These are phyloP conservation scores for Erodium texanum DNA, from an alignment of 441 rosid species.

Conservation along the genomic window DNA sequence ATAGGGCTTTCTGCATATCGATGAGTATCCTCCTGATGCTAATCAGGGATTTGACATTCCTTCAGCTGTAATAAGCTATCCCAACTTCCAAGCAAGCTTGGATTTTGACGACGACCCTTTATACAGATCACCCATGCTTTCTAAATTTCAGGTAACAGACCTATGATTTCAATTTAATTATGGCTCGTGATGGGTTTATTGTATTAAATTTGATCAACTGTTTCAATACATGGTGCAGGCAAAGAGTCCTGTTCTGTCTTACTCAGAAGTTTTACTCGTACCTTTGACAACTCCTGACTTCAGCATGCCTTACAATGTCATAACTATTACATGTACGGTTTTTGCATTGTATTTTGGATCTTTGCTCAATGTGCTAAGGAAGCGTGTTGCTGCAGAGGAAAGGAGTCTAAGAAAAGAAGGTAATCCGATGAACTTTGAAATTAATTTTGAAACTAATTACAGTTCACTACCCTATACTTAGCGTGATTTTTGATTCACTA, in stretches of 20 bases:
- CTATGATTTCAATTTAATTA: background rate
- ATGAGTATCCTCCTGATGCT: conserved; percentile 97
- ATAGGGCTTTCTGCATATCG: conserved; percentile 86
- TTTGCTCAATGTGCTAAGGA: conserved; percentile 67
- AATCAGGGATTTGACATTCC: conserved; percentile 97
- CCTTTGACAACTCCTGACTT: conserved; percentile 96
- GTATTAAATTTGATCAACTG: background rate
- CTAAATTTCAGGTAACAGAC: conserved; percentile 56
- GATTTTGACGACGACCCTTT: conserved; percentile 29
- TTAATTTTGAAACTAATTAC: background rate
- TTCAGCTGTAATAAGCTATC: conserved; percentile 74
- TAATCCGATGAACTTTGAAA: no score
- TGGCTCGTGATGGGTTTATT: conserved; percentile 7
- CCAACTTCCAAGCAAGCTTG: conserved; percentile 42
- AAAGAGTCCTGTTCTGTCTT: conserved; percentile 46
- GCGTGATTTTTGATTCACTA: no score
- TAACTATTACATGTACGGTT: conserved; percentile 89
- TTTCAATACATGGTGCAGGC: conserved; percentile 63
- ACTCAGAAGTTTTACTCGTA: conserved; percentile 82
- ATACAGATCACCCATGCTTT: conserved; percentile 38
- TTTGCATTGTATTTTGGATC: conserved; percentile 90
- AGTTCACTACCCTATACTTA: background rate
- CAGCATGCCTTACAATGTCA: conserved; percentile 98
- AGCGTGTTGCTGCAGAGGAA: conserved; percentile 74
- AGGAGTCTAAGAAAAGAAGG: conserved; percentile 63